phyloP scores from a whole-genome alignment of 495 filamentous ascomycete genomes.

The Penicillium soppii region DNA sequence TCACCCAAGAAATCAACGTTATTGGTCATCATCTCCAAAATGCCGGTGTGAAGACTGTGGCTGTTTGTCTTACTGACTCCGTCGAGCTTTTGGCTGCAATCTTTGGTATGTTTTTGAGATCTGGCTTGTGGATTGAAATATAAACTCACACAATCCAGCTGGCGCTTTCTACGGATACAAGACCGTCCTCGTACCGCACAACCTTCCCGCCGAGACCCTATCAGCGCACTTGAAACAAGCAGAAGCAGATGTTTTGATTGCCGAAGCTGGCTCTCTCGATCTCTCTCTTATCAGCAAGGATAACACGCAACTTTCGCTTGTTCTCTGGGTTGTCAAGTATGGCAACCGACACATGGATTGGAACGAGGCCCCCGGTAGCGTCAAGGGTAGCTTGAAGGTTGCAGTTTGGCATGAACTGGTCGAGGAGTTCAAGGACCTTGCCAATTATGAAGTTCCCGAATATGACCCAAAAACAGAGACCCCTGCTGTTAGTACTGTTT shows the following conservation, averaged over 20 bases:
- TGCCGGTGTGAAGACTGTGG: slow-evolving; percentile 73
- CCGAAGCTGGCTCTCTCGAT: slow-evolving; percentile 83
- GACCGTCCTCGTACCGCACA: slow-evolving; percentile 80
- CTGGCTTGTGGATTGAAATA: neutral
- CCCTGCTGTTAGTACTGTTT: slow-evolving; percentile 57
- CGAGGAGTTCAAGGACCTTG: slow-evolving; percentile 53
- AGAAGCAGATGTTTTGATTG: slow-evolving; percentile 76
- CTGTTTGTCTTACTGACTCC: slow-evolving; percentile 90
- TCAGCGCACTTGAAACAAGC: slow-evolving; percentile 67
- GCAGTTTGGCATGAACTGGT: slow-evolving; percentile 86
- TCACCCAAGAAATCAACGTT: slow-evolving; percentile 84
- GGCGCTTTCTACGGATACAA: slow-evolving; percentile 80
- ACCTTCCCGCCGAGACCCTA: slow-evolving; percentile 63
- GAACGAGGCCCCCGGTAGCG: slow-evolving; percentile 76
- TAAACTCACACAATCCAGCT: slow-evolving; percentile 38
- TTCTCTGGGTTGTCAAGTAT: slow-evolving; percentile 92
- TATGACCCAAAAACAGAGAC: slow-evolving; percentile 50
- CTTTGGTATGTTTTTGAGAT: slow-evolving; percentile 53
- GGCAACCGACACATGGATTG: slow-evolving; percentile 91
- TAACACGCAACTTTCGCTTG: slow-evolving; percentile 68
- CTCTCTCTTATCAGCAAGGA: slow-evolving; percentile 67
- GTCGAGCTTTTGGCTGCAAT: slow-evolving; percentile 75
- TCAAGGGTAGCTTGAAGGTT: slow-evolving; percentile 68
- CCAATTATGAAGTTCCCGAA: slow-evolving; percentile 48
- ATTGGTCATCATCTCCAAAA: slow-evolving; percentile 72